Evolutionary conservation across 768 basidiomycete species (phyloP), one percentile per base, ranked within the genome.

Genomic region (Candolleomyces aberdarensis): DNA sequence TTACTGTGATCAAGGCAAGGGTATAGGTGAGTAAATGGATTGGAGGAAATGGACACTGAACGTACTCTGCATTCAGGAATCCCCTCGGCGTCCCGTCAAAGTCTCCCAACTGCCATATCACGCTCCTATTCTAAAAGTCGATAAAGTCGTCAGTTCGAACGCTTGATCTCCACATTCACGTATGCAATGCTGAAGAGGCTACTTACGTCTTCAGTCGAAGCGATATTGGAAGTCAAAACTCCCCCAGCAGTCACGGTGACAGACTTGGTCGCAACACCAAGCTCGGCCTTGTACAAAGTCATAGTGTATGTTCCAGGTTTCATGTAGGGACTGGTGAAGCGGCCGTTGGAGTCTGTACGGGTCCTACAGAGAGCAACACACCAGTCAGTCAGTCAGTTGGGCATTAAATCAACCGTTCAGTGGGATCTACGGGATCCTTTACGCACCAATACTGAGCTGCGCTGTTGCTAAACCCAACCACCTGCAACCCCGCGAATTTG

Each of bases 251-350:
- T 57, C 13, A 75, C 71, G 2, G 62, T 61, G 1, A 74, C 73
- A 4, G 64, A 67, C 32, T 69, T 59, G 5, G 66, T 63, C 1
- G 68, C 71, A 46, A 75, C 68, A 4, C 69, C 74, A 15, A 74
- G 55, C 59, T 79, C 76, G 9, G 66, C 67, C 64, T 76, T 73
- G 67, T 77, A 80, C 32, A 79, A 58, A n/a, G 76, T 77, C 72
- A 74, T 73, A 5, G 77, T 78, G 62, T 79, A 80, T 0, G 77
- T 79, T 15, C 78, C 78, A 6, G 78, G 76, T 61, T 78, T 79
- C 78, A 80, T 80, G 58, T 68, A 69, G 4, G 79, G 79, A 13
- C 66, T 71, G 26, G 73, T 71, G 65, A 73, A 80, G 10, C 68
- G 61, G 3, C 70, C 74, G 50, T 64, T 68, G 10, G 68, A 64